These are phyloP conservation scores for Colletotrichum endophyticum DNA, from an alignment of 2,329 filamentous ascomycete species.

Conservation along the genomic window DNA sequence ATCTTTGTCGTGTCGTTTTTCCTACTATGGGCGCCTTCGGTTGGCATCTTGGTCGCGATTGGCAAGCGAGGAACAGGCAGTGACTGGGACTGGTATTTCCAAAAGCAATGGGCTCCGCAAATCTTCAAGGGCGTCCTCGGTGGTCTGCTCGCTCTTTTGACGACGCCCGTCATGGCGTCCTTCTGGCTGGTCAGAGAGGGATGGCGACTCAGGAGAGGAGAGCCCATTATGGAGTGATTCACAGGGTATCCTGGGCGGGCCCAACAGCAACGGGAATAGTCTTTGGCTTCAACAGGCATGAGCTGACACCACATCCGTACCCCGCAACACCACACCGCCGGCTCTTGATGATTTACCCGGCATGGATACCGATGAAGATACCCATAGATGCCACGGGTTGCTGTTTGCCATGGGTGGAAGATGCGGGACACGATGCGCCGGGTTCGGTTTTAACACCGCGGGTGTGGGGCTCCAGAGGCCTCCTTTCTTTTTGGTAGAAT, in stretches of 20 bases:
- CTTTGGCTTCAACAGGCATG: not conserved
- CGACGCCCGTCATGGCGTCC: slow-evolving; percentile 51
- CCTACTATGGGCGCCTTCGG: slow-evolving; percentile 45
- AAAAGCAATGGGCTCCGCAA: slow-evolving; percentile 48
- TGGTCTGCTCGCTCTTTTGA: slow-evolving; percentile 48
- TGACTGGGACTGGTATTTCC: slow-evolving; percentile 46
- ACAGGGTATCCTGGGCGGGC: not conserved
- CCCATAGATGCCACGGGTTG: not conserved
- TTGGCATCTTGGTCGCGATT: slow-evolving; percentile 46
- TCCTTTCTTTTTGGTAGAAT: not conserved
- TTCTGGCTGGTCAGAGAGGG: slow-evolving; percentile 58
- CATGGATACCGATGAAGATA: not conserved
- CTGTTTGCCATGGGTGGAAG: not conserved
- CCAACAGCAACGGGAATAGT: not conserved
- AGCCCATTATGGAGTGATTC: not conserved
- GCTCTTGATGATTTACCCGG: not conserved
- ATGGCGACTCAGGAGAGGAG: slow-evolving; percentile 38
- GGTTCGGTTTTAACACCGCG: not conserved
- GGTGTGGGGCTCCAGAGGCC: not conserved
- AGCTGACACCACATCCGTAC: not conserved
- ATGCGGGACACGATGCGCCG: not conserved
- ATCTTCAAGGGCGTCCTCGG: slow-evolving; percentile 56
- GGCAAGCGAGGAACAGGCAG: slow-evolving; percentile 36
- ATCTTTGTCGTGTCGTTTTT: slow-evolving; percentile 43
- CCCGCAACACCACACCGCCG: not conserved